These are phyloP conservation scores for Erucastrum elatum DNA, from an alignment of 345 rosid genomes.

Conservation along the genomic window DNA sequence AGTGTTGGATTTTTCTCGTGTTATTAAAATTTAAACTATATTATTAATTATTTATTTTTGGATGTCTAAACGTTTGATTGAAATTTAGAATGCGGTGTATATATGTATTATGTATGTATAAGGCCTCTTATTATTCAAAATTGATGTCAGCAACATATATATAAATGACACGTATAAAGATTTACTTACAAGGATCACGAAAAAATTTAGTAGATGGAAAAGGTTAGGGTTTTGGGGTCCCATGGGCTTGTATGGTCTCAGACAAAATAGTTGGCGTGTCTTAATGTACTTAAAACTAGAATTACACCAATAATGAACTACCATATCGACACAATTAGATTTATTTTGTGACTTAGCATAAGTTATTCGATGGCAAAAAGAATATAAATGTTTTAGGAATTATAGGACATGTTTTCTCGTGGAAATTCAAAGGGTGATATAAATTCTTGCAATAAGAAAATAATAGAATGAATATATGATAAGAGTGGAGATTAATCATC, in stretches of 20 bases:
- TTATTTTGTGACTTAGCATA: background rate
- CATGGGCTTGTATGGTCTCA: constrained; percentile 19
- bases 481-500: background rate
- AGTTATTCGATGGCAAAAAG: background rate
- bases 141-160: constrained; percentile 3
- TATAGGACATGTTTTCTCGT: background rate
- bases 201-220: background rate
- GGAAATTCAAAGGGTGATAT: background rate
- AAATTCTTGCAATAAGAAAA: background rate
- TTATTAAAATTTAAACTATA: background rate
- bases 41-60: background rate
- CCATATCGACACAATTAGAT: constrained; percentile 18
- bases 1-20: background rate
- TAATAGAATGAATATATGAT: background rate
- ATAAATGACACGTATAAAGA: constrained; percentile 16
- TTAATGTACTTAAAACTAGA: constrained; percentile 28
- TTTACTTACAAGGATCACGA: constrained; percentile 1
- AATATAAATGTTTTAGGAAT: background rate
- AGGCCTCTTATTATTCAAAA: background rate
- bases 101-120: background rate
- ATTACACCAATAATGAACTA: constrained; percentile 38
- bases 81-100: background rate
- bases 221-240: constrained; percentile 37
- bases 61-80: constrained; percentile 13
- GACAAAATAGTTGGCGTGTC: constrained; percentile 35